Evolutionary conservation across 176 grass and related monocot genomes (phyloP), one percentile per base, ranked within the genome.

Genomic region (Raddia guianensis): DNA sequence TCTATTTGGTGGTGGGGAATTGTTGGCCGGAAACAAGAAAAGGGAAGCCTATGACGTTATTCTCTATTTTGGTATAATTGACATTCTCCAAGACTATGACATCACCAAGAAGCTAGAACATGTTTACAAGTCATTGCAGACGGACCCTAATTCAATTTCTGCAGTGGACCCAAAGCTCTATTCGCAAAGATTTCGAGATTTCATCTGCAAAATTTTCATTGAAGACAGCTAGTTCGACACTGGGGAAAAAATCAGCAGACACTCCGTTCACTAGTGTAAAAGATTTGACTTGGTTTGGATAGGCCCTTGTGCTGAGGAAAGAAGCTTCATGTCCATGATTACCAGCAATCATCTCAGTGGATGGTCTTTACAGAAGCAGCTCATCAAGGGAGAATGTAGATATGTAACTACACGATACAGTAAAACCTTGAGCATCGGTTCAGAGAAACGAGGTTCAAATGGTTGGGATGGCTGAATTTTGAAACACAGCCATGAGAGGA

Each of bases 151-250:
- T 77, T 93, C 82, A 18, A 90, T 93, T 42, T 93, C 91, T 1
- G 88, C 91, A 11, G 88, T 93, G 16, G 88, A 93, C 86, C 91
- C 91, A 5, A 93, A 86, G 57, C 80, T 85, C 72, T 93, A 93
- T 78, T 90, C 88, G 6, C 85, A 86, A 84, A 85, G 91, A 45
- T 93, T 93, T 48, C 82, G 85, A 59, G 85, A 86, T 77, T 93
- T 93, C 64, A 81, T 90, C 34, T 64, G 78, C 70, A 86, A 63
- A 72, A 66, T 86, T 10, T 93, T 93, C 47, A 66, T 83, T 33
- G 83, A 90, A 75, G 91, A 86, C 13, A 21, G n/a, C 45, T 82
- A 42, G 62, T 82, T 47, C 10, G 44, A 68, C 20, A 68, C 20
- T 32, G 60, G 52, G 62, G 42, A 61, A 52, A 61, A 27, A 19